Evolutionary conservation across 2,329 filamentous ascomycete genomes (phyloP).

Genomic region (Clonostachys solani): DNA sequence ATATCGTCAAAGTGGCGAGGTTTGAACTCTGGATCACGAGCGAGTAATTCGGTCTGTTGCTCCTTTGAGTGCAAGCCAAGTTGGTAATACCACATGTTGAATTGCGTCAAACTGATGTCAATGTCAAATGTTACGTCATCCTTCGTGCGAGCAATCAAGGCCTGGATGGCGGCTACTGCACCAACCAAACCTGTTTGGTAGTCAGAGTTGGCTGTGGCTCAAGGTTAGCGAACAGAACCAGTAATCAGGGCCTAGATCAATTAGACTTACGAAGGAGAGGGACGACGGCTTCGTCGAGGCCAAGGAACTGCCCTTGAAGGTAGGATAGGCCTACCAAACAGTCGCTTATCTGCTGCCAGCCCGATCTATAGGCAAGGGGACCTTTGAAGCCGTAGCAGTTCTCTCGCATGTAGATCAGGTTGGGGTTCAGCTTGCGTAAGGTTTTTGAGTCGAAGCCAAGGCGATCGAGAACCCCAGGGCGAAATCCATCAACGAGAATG

Average conservation of each 20-base stretch:
- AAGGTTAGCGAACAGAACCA: too few species aligned
- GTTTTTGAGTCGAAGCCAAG: conserved; percentile 35
- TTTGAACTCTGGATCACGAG: too few species aligned
- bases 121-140: conserved; percentile 12
- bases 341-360: conserved; percentile 51
- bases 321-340: too few species aligned
- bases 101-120: conserved; percentile 16
- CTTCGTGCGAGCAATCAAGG: conserved; percentile 5
- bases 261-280: too few species aligned
- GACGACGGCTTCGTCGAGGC: too few species aligned
- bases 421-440: conserved; percentile 1
- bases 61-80: conserved; percentile 9
- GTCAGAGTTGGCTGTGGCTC: too few species aligned
- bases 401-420: conserved; percentile 40
- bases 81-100: conserved; percentile 15
- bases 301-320: too few species aligned
- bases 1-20: too few species aligned
- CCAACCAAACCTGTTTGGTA: too few species aligned
- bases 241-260: too few species aligned
- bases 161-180: too few species aligned
- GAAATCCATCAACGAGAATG: conserved; percentile 44
- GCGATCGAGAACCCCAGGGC: conserved; percentile 40
- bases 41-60: too few species aligned
- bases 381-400: conserved; percentile 51
- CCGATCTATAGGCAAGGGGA: conserved; percentile 36